Evolutionary conservation across 2,329 filamentous ascomycete species (phyloP).

Genomic region (Paracamarosporium sp.): DNA sequence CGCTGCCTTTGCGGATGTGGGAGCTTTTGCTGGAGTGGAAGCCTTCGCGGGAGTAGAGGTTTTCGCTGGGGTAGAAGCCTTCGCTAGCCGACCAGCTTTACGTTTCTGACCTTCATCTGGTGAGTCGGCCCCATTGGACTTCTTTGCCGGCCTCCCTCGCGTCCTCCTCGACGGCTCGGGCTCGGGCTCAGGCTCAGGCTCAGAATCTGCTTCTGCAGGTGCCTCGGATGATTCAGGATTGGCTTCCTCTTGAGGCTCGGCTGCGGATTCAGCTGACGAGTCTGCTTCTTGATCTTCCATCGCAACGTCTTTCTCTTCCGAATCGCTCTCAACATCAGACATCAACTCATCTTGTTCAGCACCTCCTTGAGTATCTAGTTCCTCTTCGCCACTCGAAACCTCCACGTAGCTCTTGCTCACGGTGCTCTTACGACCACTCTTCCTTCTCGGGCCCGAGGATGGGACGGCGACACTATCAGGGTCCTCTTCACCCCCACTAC

Average conservation of each 20-base stretch:
- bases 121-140: conserved; percentile 23
- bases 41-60: background rate
- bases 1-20: background rate
- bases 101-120: conserved; percentile 18
- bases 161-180: conserved; percentile 13
- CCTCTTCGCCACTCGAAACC: conserved; percentile 51
- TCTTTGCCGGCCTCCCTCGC: conserved; percentile 2
- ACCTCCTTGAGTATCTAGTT: conserved; percentile 38
- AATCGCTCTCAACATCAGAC: conserved; percentile 21
- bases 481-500: conserved; percentile 45
- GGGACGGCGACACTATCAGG: conserved; percentile 28
- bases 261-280: conserved; percentile 10
- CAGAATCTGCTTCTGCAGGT: conserved; percentile 13
- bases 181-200: conserved; percentile 14
- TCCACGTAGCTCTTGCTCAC: conserved; percentile 54
- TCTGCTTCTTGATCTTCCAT: conserved; percentile 29
- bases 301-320: conserved; percentile 36
- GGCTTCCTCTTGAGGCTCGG: conserved; percentile 24
- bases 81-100: background rate
- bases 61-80: background rate
- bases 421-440: conserved; percentile 47
- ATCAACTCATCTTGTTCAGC: conserved; percentile 29
- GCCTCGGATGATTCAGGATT: conserved; percentile 18
- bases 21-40: background rate
- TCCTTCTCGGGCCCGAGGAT: conserved; percentile 52